Evolutionary conservation across 73 alveolate species (phyloP).

Genomic region (Tetrahymena thermophila): DNA sequence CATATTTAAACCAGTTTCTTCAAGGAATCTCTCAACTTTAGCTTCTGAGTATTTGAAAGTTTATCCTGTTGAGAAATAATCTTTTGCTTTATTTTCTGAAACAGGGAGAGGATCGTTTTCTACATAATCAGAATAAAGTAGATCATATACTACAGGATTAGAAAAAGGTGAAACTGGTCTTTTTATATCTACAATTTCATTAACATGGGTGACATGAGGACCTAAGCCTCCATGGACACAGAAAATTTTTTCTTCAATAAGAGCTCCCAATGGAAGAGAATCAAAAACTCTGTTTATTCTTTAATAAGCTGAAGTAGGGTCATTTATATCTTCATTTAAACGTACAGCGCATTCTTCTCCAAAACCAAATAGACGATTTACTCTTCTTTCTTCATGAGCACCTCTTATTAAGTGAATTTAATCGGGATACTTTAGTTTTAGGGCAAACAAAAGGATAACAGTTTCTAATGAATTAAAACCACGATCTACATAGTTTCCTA

Average conservation of each 20-base stretch:
- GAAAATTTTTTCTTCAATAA: slow-evolving; percentile 65
- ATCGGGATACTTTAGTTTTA: slow-evolving; percentile 50
- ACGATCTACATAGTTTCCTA: slow-evolving; percentile 83
- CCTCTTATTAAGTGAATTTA: slow-evolving; percentile 61
- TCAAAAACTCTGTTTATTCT: slow-evolving; percentile 73
- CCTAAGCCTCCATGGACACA: slow-evolving; percentile 87
- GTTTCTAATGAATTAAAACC: slow-evolving; percentile 77
- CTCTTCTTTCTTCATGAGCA: slow-evolving; percentile 75
- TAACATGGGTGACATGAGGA: slow-evolving; percentile 56
- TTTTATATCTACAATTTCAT: slow-evolving; percentile 64
- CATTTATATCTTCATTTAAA: slow-evolving; percentile 63
- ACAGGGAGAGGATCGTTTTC: slow-evolving; percentile 68
- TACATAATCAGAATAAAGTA: slow-evolving; percentile 45
- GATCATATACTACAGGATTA: slow-evolving; percentile 43
- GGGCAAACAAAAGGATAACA: slow-evolving; percentile 43
- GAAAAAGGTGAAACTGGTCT: slow-evolving; percentile 65
- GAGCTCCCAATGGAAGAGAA: slow-evolving; percentile 73
- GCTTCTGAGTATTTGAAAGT: slow-evolving; percentile 72
- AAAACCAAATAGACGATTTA: slow-evolving; percentile 71
- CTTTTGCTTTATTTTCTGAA: slow-evolving; percentile 53
- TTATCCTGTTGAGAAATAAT: slow-evolving; percentile 61
- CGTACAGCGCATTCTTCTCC: slow-evolving; percentile 70
- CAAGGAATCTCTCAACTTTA: slow-evolving; percentile 72
- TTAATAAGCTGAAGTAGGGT: slow-evolving; percentile 60
- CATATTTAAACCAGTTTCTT: slow-evolving; percentile 67